These are phyloP conservation scores for Xylaria grammica DNA, from an alignment of 495 filamentous ascomycete genomes.

Conservation along the genomic window DNA sequence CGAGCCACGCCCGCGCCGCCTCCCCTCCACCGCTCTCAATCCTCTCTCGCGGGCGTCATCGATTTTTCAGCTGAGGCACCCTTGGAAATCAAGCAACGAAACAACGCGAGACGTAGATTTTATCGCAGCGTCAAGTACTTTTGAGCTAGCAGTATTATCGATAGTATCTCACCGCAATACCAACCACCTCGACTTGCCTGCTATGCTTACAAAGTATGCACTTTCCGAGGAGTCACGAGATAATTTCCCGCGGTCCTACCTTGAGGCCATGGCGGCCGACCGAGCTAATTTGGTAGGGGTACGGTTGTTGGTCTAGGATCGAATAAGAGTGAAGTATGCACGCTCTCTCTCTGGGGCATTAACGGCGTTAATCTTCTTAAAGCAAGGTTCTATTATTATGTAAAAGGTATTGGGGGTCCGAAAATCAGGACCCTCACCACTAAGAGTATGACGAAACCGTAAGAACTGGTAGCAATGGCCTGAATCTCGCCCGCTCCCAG, in stretches of 20 bases:
- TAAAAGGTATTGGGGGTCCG: too few relatives aligned
- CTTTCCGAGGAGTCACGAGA: slow-evolving; percentile 29
- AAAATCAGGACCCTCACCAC: too few relatives aligned
- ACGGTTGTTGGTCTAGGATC: too few relatives aligned
- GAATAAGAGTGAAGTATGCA: too few relatives aligned
- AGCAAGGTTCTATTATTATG: too few relatives aligned
- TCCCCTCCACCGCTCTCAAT: slow-evolving; percentile 30
- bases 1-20: slow-evolving; percentile 2
- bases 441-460: too few relatives aligned
- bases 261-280: slow-evolving; percentile 21
- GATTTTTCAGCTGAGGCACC: slow-evolving; percentile 20
- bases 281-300: too few relatives aligned
- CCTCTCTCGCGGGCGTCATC: slow-evolving; percentile 26
- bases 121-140: slow-evolving; percentile 28
- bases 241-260: slow-evolving; percentile 29
- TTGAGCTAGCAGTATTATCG: background rate
- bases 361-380: too few relatives aligned
- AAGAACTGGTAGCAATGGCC: too few relatives aligned
- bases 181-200: slow-evolving; percentile 27
- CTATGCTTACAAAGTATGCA: slow-evolving; percentile 32
- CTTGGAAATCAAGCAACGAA: slow-evolving; percentile 21
- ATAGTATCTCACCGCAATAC: slow-evolving; percentile 21
- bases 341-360: too few relatives aligned
- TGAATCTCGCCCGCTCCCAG: too few relatives aligned
- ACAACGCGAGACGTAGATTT: slow-evolving; percentile 23